Base-by-base conservation (phyloP, 2,329 filamentous ascomycete species). In the Colletotrichum agaves region DNA sequence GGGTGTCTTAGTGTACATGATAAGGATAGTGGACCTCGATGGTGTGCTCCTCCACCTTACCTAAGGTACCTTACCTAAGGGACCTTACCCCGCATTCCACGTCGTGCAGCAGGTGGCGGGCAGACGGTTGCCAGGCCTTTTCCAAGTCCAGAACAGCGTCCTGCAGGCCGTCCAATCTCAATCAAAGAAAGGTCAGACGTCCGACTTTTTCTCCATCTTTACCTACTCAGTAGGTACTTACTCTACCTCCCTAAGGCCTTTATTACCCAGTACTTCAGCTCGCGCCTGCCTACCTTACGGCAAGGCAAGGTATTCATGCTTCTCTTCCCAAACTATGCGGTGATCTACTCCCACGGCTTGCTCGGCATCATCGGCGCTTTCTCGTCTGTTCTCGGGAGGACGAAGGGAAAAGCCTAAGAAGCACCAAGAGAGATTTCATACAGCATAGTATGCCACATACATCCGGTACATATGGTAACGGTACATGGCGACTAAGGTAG, bases 51-150 rank as follows among this genome's bases (percentile, higher is more conserved):
- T n/a, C n/a, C n/a, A n/a, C n/a, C n/a, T n/a, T n/a, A n/a, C n/a
- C n/a, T n/a, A n/a, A n/a, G n/a, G n/a, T n/a, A n/a, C n/a, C n/a
- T n/a, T n/a, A n/a, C n/a, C n/a, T n/a, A n/a, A n/a, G n/a, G n/a
- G n/a, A n/a, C n/a, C n/a, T n/a, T 58, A 67, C 63, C 63, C 63
- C 63, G 63, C 59, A 67, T 67, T 58, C 52, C 31, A n/a, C n/a
- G n/a, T n/a, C n/a, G n/a, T 15, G 52, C 47, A 55, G 39, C 31
- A 53, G 61, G 37, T 63, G 61, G 52, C 52, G 52, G 23, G 52
- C 13, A 59, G 44, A 19, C 46, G 31, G 61, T 59, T 44, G 43
- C 31, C 35, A 33, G 46, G 23, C 61, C 61, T 19, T 55, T 63
- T 52, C 61, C 43, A 41, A 41, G 61, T 58, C 39, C n/a, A 17